Evolutionary conservation across 1,139 yeast genomes (phyloP), one percentile per base, ranked within the genome.

Genomic region (Kodamaea suecica): DNA sequence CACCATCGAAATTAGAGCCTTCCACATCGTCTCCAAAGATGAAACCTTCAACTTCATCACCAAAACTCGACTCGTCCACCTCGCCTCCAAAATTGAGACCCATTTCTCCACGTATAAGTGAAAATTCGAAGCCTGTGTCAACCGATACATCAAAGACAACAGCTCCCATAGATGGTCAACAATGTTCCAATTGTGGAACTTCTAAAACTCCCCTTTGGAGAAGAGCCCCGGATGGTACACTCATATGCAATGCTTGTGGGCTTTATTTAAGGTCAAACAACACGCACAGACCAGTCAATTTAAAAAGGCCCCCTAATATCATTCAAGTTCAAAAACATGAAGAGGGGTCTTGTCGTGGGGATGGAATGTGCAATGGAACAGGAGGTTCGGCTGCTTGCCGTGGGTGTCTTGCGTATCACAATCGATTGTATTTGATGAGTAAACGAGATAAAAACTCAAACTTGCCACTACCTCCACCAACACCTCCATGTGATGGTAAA

Each of bases 311-410:
- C 1, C 86, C 87, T 4, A 73, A 73, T 44, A 69, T 78, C 13
- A 73, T 78, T 1, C 54, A 71, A 2, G 59, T 79, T 8, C 56
- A 60, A 5, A 58, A 63, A 23, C 53, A 48, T 17, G 63, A 63
- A 19, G 63, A 60, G 24, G 95, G 95, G 0, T 73, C 84, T 4
- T 85, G 95, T 51, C 78, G 80, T 39, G 95, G 95, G 8, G 86
- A 83, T 49, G 95, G 95, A 4, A 70, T 80, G 43, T 85, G 95
- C 57, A 84, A 84, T 50, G 95, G 95, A 2, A 84, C 92, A 1
- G 95, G 95, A 4, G 95, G 95, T 2, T 63, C 88, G 2, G 73
- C 73, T 3, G 87, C 87, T 2, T 85, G 95, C 55, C 71, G 79
- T 44, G 88, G 90, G 4, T 85, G 95, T 53, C 94, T 95, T 2